Evolutionary conservation across 495 filamentous ascomycete species (phyloP).

Genomic region (Xylaria sp.): DNA sequence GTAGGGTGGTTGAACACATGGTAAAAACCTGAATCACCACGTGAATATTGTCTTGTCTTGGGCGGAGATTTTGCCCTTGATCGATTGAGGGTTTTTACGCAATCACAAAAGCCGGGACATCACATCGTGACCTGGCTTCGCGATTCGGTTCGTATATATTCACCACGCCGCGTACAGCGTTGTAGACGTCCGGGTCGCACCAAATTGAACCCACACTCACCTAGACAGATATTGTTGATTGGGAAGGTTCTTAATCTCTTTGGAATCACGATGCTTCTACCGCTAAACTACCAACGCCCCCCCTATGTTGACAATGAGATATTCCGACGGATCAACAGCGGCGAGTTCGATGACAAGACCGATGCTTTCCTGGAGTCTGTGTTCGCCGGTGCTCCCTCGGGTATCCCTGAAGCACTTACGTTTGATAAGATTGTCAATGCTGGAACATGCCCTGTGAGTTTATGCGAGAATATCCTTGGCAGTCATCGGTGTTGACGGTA

Average conservation of each 20-base stretch:
- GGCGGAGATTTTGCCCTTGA: neutral
- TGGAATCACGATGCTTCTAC: slow-evolving; percentile 12
- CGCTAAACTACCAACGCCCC: slow-evolving; percentile 45
- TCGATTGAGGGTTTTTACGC: neutral
- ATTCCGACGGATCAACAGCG: slow-evolving; percentile 33
- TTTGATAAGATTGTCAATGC: slow-evolving; percentile 75
- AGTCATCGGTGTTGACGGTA: neutral
- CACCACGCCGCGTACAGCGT: neutral
- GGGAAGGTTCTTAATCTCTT: neutral
- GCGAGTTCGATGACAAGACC: slow-evolving; percentile 31
- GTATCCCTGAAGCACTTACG: slow-evolving; percentile 71
- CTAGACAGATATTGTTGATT: neutral
- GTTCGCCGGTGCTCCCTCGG: slow-evolving; percentile 32
- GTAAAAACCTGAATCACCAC: neutral
- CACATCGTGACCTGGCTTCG: neutral
- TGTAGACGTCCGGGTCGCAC: neutral
- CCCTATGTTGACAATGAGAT: slow-evolving; percentile 41
- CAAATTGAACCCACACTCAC: neutral
- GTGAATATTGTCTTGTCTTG: neutral
- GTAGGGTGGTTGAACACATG: neutral
- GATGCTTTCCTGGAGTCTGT: slow-evolving; percentile 38
- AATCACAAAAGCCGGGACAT: too few relatives aligned
- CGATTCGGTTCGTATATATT: neutral
- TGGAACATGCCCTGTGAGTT: slow-evolving; percentile 77
- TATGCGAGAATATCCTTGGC: slow-evolving; percentile 1